phyloP scores from a whole-genome alignment of 2,329 filamentous ascomycete genomes.

The Colletotrichum godetiae region DNA sequence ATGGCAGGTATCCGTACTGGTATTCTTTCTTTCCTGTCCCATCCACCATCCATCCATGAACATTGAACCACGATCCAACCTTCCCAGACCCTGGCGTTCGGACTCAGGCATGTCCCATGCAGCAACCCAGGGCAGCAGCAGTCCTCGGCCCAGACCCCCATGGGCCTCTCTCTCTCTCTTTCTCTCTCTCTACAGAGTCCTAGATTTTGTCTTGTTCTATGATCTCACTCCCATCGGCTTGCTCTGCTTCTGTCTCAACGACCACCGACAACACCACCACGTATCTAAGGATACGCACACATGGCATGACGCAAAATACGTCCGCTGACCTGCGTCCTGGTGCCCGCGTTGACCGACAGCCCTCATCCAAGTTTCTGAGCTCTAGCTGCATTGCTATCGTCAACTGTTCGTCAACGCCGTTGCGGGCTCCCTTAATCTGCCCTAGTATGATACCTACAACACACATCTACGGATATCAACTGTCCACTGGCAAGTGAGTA shows the following conservation, averaged over 20 bases:
- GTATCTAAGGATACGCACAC: neutral
- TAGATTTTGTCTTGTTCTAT: neutral
- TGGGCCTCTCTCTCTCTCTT: neutral
- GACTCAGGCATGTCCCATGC: conserved; percentile 18
- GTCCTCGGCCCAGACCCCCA: neutral
- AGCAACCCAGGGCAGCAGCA: neutral
- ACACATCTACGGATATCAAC: neutral
- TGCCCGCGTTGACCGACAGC: conserved; percentile 13
- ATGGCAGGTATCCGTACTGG: neutral
- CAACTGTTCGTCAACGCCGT: neutral
- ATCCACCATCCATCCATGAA: neutral
- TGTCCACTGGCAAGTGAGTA: conserved; percentile 8
- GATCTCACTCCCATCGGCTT: neutral
- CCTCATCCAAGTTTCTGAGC: conserved; percentile 5
- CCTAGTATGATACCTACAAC: neutral
- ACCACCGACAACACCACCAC: neutral
- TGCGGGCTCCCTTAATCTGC: conserved; percentile 23
- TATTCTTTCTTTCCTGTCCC: neutral
- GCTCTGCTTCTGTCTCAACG: neutral
- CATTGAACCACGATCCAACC: neutral
- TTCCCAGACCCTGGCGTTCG: conserved; percentile 24
- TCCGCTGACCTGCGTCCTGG: conserved; percentile 29
- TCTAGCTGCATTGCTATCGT: neutral
- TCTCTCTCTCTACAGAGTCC: too few relatives aligned
- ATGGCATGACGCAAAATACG: conserved; percentile 7